phyloP scores from a whole-genome alignment of 2,329 filamentous ascomycete genomes.

The Coniochaeta sp. region DNA sequence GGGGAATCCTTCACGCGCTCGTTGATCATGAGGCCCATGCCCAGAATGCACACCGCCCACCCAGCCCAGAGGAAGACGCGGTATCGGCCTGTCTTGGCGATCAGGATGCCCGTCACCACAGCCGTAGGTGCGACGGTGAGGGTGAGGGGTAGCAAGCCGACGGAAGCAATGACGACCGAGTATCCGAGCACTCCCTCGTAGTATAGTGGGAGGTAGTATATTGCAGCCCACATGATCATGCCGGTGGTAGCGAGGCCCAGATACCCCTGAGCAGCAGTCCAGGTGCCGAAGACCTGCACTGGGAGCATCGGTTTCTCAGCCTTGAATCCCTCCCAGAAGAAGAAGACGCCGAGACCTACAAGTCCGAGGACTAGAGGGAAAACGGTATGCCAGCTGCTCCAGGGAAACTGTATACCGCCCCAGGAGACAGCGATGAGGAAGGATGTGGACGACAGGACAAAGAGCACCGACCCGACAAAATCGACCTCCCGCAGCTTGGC shows the following conservation, averaged over 20 bases:
- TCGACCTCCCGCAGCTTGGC: too few relatives aligned
- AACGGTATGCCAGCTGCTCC: too few relatives aligned
- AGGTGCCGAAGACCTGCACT: constrained; percentile 21
- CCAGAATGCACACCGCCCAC: constrained; percentile 22
- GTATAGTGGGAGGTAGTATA: constrained; percentile 29
- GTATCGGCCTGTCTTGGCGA: constrained; percentile 24
- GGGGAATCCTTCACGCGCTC: constrained; percentile 19
- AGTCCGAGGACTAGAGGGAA: too few relatives aligned
- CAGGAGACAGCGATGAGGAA: too few relatives aligned
- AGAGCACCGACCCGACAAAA: too few relatives aligned
- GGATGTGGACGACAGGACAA: too few relatives aligned
- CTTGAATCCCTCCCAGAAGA: constrained; percentile 30
- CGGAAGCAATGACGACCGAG: constrained; percentile 23
- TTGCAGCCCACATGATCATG: constrained; percentile 19
- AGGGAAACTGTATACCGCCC: too few relatives aligned
- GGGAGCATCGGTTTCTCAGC: constrained; percentile 24
- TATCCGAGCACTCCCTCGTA: constrained; percentile 26
- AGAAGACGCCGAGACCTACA: constrained; percentile 13
- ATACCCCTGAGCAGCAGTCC: constrained; percentile 21
- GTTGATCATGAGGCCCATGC: constrained; percentile 17
- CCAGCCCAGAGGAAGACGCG: constrained; percentile 30
- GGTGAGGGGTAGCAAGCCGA: constrained; percentile 25
- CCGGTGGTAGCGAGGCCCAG: constrained; percentile 15
- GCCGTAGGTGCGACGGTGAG: constrained; percentile 22
- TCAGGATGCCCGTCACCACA: constrained; percentile 23